Evolutionary conservation across 2,329 filamentous ascomycete genomes (phyloP).

Genomic region (Shiraia sp.): DNA sequence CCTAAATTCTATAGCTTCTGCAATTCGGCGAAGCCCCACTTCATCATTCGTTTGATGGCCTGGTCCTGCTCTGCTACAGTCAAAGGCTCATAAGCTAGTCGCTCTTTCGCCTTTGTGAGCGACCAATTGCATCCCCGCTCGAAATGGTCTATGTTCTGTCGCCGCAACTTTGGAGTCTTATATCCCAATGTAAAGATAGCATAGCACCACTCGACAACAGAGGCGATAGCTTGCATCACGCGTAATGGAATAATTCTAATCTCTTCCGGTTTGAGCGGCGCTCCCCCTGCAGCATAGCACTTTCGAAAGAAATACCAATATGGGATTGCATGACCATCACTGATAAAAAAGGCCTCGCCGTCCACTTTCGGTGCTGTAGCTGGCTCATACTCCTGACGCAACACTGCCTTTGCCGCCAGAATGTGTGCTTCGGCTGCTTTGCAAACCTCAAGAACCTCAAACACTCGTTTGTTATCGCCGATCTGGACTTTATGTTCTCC

Average conservation of each 20-base stretch:
- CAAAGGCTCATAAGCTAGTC: slow-evolving; percentile 68
- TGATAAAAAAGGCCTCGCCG: slow-evolving; percentile 52
- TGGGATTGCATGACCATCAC: slow-evolving; percentile 47
- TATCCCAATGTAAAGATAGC: slow-evolving; percentile 32
- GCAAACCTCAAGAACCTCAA: slow-evolving; percentile 52
- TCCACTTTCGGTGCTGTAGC: slow-evolving; percentile 42
- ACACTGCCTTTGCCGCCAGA: slow-evolving; percentile 50
- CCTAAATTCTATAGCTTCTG: no score
- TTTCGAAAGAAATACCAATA: slow-evolving; percentile 50
- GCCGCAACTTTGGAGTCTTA: slow-evolving; percentile 43
- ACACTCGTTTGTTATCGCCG: slow-evolving; percentile 52
- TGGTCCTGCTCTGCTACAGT: slow-evolving; percentile 66
- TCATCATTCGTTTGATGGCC: slow-evolving; percentile 46
- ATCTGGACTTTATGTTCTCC: slow-evolving; percentile 52
- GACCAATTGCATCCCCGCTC: slow-evolving; percentile 74
- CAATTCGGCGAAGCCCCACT: no score
- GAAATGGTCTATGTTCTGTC: slow-evolving; percentile 59
- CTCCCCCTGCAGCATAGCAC: slow-evolving; percentile 44
- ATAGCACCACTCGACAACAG: slow-evolving; percentile 45
- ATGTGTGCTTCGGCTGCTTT: slow-evolving; percentile 54
- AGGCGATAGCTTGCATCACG: slow-evolving; percentile 42
- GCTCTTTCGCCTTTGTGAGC: slow-evolving; percentile 70
- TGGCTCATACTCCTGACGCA: no score
- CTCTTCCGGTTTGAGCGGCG: slow-evolving; percentile 30
- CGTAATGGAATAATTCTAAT: slow-evolving; percentile 44